Evolutionary conservation across 768 basidiomycete species (phyloP), one percentile per base, ranked within the genome.

Genomic region (Pisolithus sp.): DNA sequence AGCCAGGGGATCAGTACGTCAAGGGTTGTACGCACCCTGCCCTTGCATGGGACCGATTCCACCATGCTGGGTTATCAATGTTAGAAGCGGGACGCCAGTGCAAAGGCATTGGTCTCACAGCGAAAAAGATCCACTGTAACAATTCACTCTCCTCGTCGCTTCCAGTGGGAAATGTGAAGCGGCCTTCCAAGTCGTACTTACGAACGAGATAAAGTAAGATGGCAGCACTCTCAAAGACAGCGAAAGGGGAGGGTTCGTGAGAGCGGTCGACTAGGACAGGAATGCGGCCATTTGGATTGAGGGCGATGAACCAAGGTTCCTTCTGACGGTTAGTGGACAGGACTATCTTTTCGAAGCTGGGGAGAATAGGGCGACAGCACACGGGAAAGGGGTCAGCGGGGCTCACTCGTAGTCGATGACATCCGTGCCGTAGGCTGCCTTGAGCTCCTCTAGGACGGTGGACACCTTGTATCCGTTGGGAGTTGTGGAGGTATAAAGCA

Each of bases 11-110:
- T 41, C 40, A 41, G n/a, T 41, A 18, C 18, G 12, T 41, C 6
- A 8, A 41, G 18, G 18, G 40, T 8, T 12, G n/a, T 8, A 50
- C 48, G 17, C 45, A 66, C 69, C 64, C 71, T 89, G 86, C 28
- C 88, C 86, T 73, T 92, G 88, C 87, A 91, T 93, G n/a, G 90
- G 89, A 24, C 88, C 89, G 21, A 89, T 67, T 23, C 85, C 89
- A 1, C 86, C 89, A 62, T 89, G 86, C 83, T 88, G 62, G 40
- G 45, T 38, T 10, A 34, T 15, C 7, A 3, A 47, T 39, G 36
- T 15, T 48, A 44, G 60, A 45, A 5, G 23, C 37, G 23, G 36
- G 17, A 24, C 8, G 34, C 6, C 17, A 13, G 36, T 20, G 24
- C 0, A 9, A n/a, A 10, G 4, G 4, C 4, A 21, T 1, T 18